Evolutionary conservation across 2,329 filamentous ascomycete species (phyloP), one percentile per base, ranked within the genome.

Genomic region (Botryotinia narcissicola): DNA sequence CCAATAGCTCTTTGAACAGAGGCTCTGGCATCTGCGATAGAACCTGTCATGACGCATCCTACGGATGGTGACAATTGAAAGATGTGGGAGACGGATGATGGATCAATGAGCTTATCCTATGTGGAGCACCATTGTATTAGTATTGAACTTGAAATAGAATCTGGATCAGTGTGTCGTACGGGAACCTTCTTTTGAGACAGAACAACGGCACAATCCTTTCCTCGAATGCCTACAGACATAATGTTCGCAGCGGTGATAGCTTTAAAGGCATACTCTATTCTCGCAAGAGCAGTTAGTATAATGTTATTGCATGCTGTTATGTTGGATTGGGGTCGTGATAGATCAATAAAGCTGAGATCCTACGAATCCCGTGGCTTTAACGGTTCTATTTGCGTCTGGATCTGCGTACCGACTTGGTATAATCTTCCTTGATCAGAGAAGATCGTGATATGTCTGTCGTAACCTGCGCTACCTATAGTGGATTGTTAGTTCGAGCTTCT

Each of bases 131-230:
- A 75, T 73, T 67, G 71, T 73, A 72, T 80, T 73, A 80, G 74
- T 70, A 66, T 75, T 59, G 73, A 25, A 42, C 70, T 73, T 61
- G 64, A 71, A 74, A 62, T 73, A 71, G 63, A 74, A 72, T 61
- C 48, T 42, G 62, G 71, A 61, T 32, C 25, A 70, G 68, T 62
- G 35, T 66, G 67, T 86, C 95, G 78, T 92, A 98, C 95, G 74
- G 96, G 95, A 79, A 99, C 96, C 87, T 99, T 99, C 91, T 99
- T 99, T 86, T 99, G 96, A 76, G 96, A 98, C 83, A 99, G 87
- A 71, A 99, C 93, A 62, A 99, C 96, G 48, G 96, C 96, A 81
- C 95, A 98, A 86, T 96, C 90, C 88, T 99, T 99, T 84, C 96
- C 96, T 82, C 94, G 90, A 79, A 99, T 90, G 80, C 96, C 96